These are phyloP conservation scores for Euphrasia arctica DNA, from an alignment of 305 asterid species.

Conservation along the genomic window DNA sequence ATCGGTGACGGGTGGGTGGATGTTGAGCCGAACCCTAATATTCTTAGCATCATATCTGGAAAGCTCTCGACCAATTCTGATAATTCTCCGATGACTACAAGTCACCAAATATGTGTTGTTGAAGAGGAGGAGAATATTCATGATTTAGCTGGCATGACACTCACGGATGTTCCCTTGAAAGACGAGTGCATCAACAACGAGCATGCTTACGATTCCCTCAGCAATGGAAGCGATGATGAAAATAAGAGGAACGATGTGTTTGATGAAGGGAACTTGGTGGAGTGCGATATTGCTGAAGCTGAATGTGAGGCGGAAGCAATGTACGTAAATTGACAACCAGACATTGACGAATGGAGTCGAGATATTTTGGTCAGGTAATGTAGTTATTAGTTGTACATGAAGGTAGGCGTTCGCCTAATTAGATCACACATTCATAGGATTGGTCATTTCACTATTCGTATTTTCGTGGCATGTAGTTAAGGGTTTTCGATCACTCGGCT, in stretches of 20 bases:
- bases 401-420: neutral
- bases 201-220: slow-evolving; percentile 8
- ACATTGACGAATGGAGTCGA: slow-evolving; percentile 20
- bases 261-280: slow-evolving; percentile 40
- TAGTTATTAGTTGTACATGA: slow-evolving; percentile 3
- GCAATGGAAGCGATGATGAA: slow-evolving; percentile 23
- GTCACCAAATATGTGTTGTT: slow-evolving; percentile 39
- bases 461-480: no score
- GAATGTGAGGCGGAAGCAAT: slow-evolving; percentile 40
- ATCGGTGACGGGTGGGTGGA: slow-evolving; percentile 77
- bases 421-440: no score
- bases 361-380: no score
- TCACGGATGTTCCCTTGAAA: slow-evolving; percentile 43
- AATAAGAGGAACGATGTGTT: slow-evolving; percentile 22
- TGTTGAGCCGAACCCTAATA: slow-evolving; percentile 58
- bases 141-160: slow-evolving; percentile 42
- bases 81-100: slow-evolving; percentile 35
- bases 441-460: no score
- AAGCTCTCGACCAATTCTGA: slow-evolving; percentile 18
- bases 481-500: no score
- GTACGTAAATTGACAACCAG: slow-evolving; percentile 30
- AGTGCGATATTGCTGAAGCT: slow-evolving; percentile 42
- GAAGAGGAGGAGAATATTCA: slow-evolving; percentile 47
- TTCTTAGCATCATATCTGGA: slow-evolving; percentile 49
- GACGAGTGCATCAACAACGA: slow-evolving; percentile 38